A percentile compares a stretch with the other conserved stretches of the same genome.
Evolutionary conservation across 2,329 filamentous ascomycete species (phyloP).

Genomic region (Cercospora sesami): DNA sequence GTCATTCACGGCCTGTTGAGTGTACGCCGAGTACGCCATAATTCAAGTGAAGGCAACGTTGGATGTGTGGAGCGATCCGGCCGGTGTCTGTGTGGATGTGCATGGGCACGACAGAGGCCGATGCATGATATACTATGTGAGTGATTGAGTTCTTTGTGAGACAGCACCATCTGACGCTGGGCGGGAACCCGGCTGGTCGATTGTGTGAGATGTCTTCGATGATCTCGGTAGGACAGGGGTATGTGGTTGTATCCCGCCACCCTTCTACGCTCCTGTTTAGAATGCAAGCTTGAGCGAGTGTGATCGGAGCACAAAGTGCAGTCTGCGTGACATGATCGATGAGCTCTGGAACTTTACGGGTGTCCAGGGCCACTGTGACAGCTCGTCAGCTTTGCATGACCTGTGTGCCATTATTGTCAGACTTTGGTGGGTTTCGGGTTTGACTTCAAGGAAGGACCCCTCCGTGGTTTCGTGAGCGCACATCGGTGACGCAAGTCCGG

Average conservation of each 20-base stretch:
- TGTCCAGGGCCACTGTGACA: not conserved
- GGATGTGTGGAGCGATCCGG: not conserved
- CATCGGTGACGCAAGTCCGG: not conserved
- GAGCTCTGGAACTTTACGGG: not conserved
- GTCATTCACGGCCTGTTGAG: not conserved
- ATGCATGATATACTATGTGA: not conserved
- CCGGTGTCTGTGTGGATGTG: not conserved
- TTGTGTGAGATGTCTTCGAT: not conserved
- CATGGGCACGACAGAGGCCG: not conserved
- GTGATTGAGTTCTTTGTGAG: not conserved
- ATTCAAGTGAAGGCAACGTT: not conserved
- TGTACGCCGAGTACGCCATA: slow-evolving; percentile 3
- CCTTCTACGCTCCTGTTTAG: not conserved
- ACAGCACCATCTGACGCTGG: not conserved
- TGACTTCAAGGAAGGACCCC: not conserved
- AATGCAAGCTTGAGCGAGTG: not conserved
- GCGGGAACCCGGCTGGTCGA: not conserved
- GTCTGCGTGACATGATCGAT: not conserved
- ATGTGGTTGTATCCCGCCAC: not conserved
- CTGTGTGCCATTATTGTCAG: not conserved
- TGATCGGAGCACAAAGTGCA: not conserved
- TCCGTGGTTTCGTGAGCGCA: not conserved
- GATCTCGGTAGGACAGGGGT: not conserved
- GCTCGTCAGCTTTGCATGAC: not conserved
- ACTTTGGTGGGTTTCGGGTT: not conserved